phyloP scores from a whole-genome alignment of 108 stramenopile genomes.

The Skeletonema tropicum region DNA sequence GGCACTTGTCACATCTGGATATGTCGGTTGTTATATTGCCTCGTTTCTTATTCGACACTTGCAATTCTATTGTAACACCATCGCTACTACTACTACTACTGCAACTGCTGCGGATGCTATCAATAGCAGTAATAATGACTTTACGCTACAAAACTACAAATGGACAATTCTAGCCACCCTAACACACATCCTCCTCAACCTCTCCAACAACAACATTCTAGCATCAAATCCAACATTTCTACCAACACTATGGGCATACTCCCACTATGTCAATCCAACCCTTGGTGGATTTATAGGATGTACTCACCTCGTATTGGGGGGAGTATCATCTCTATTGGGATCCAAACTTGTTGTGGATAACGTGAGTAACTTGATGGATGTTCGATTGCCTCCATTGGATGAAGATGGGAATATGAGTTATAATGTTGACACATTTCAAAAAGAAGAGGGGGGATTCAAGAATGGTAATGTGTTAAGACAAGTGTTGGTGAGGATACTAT shows the following conservation, averaged over 20 bases:
- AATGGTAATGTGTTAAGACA: background rate
- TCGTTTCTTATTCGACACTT: conserved; percentile 7
- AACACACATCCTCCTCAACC: background rate
- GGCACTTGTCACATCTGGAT: conserved; percentile 12
- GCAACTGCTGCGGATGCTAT: background rate
- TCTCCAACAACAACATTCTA: background rate
- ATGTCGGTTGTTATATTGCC: conserved; percentile 30
- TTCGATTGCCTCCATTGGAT: conserved; percentile 24
- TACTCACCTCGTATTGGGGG: background rate
- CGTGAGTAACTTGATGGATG: background rate
- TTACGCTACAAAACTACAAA: background rate
- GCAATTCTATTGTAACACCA: background rate
- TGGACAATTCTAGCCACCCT: conserved; percentile 9
- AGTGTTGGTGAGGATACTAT: background rate
- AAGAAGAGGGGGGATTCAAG: background rate
- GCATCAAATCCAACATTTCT: background rate
- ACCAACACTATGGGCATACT: conserved; percentile 5
- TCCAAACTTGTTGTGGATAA: background rate
- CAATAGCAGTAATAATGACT: background rate
- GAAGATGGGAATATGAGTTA: conserved; percentile 1
- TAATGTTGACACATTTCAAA: background rate
- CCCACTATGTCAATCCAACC: background rate
- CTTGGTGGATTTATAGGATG: conserved; percentile 5
- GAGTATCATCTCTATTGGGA: background rate
- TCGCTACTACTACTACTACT: too few species aligned